Conservation (phyloP, 2,329 filamentous ascomycete species). For the Hypocrella siamensis region DNA sequence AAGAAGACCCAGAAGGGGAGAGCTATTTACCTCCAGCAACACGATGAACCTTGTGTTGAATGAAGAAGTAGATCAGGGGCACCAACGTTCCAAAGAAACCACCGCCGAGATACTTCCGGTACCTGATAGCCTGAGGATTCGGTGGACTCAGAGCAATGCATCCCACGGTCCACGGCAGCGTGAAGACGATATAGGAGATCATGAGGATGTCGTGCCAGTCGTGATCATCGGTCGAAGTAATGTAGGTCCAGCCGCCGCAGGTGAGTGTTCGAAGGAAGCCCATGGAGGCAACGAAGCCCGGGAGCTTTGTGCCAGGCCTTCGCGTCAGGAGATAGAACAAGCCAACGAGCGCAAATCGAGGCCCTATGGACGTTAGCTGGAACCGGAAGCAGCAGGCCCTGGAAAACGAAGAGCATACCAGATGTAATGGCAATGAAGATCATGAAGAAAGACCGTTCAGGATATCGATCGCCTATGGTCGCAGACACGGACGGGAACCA, state of each 20-base stretch:
- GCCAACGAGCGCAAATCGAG: slow-evolving; percentile 77
- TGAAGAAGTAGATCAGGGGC: slow-evolving; percentile 90
- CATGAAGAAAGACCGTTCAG: slow-evolving; percentile 93
- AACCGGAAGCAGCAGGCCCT: background rate
- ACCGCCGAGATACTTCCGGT: slow-evolving; percentile 69
- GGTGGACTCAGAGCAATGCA: slow-evolving; percentile 78
- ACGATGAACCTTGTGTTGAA: slow-evolving; percentile 94
- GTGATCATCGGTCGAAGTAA: slow-evolving; percentile 96
- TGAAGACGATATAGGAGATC: slow-evolving; percentile 93
- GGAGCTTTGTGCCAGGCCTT: slow-evolving; percentile 56
- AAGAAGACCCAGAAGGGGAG: background rate
- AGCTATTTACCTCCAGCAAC: slow-evolving; percentile 66
- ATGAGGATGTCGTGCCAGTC: slow-evolving; percentile 99
- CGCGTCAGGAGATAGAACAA: slow-evolving; percentile 86
- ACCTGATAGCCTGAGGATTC: slow-evolving; percentile 70
- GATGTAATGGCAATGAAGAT: slow-evolving; percentile 95
- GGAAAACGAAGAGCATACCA: slow-evolving; percentile 32
- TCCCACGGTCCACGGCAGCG: slow-evolving; percentile 86
- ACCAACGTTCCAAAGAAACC: slow-evolving; percentile 85
- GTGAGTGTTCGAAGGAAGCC: slow-evolving; percentile 82
- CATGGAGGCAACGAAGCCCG: slow-evolving; percentile 64
- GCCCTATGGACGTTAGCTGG: slow-evolving; percentile 35
- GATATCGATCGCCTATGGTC: slow-evolving; percentile 93
- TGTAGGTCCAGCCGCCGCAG: slow-evolving; percentile 95
- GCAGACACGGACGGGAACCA: slow-evolving; percentile 96